Conservation (phyloP, 805 yeast species). For the Yarrowia sp. region DNA sequence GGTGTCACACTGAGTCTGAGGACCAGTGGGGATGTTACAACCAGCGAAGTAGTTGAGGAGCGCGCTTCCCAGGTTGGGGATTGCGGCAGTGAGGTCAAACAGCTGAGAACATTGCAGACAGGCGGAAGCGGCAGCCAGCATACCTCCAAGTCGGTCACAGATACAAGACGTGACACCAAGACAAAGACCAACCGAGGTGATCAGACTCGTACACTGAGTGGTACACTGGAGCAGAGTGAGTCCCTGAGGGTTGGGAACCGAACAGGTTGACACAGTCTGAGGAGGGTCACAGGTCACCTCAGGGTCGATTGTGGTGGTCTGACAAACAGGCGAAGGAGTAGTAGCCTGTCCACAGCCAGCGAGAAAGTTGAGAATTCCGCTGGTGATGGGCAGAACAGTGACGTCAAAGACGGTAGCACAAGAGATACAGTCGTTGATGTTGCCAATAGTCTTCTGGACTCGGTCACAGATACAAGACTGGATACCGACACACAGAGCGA, state of each 20-base stretch:
- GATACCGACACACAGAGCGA: conserved; percentile 19
- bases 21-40: conserved; percentile 5
- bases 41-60: conserved; percentile 2
- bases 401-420: conserved; percentile 11
- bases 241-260: conserved; percentile 15
- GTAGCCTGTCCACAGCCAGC: conserved; percentile 8
- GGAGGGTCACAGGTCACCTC: conserved; percentile 19
- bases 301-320: conserved; percentile 19
- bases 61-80: not conserved
- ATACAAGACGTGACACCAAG: not conserved
- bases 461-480: conserved; percentile 23
- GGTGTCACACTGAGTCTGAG: conserved; percentile 8
- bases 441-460: not conserved
- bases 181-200: conserved; percentile 5
- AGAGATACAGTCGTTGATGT: conserved; percentile 10
- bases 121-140: not conserved
- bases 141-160: conserved; percentile 6
- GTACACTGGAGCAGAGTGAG: not conserved
- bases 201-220: not conserved
- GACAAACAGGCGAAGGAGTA: conserved; percentile 5
- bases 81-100: conserved; percentile 1
- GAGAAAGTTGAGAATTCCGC: not conserved
- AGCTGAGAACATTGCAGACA: conserved; percentile 12
- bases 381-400: not conserved
- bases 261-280: not conserved